Conservation (phyloP, 331 rosid species). For the Rhamnella rubrinervis region DNA sequence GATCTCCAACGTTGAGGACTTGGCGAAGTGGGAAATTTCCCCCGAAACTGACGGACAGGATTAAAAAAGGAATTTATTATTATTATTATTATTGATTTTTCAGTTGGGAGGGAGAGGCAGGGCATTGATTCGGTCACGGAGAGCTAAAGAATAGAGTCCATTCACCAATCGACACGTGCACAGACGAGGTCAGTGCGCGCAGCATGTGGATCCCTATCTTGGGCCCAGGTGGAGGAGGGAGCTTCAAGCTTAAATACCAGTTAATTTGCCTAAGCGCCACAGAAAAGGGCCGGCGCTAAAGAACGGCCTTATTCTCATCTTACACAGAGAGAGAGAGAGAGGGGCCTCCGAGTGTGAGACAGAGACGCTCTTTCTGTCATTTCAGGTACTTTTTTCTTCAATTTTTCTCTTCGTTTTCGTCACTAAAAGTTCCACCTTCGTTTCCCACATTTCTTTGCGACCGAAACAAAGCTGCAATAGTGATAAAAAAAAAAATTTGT, state of each 20-base stretch:
- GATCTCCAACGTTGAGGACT: not conserved
- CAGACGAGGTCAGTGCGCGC: not conserved
- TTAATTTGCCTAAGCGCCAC: not conserved
- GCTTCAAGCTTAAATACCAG: conserved; percentile 24
- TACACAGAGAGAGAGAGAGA: not conserved
- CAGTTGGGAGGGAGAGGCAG: not conserved
- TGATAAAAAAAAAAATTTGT: no score
- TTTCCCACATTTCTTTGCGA: not conserved
- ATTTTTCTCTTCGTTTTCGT: not conserved
- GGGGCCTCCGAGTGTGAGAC: not conserved
- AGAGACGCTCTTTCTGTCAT: conserved; percentile 5
- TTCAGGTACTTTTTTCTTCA: conserved; percentile 15
- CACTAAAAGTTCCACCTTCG: not conserved
- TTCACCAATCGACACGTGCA: not conserved
- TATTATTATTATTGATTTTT: not conserved
- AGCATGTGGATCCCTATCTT: conserved; percentile 11
- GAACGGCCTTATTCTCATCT: not conserved
- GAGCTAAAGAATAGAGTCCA: not conserved
- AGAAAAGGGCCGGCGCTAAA: conserved; percentile 6
- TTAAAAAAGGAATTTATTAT: not conserved
- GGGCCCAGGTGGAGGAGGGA: conserved; percentile 9
- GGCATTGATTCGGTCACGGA: not conserved
- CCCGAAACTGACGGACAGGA: conserved; percentile 7
- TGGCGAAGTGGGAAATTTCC: not conserved
- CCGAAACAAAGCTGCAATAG: no score